Conservation (phyloP, 306 rosid genomes). For the Vigna angularis region DNA sequence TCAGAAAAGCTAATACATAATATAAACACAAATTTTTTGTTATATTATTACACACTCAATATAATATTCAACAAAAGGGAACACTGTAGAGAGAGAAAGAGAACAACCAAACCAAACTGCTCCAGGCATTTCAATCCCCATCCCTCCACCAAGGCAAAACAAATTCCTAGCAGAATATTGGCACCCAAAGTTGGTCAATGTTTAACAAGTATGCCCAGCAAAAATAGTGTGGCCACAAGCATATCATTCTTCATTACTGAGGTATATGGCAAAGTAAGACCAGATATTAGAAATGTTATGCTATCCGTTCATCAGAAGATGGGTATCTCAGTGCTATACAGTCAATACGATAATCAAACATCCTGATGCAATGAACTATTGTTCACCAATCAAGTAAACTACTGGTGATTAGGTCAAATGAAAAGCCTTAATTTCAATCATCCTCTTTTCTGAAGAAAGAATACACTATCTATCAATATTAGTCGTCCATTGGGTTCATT, state of each 20-base stretch:
- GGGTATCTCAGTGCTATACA: conserved; percentile 43
- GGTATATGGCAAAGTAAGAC: conserved; percentile 40
- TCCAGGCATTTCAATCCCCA: conserved; percentile 50
- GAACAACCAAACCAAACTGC: conserved; percentile 58
- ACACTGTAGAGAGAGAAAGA: conserved; percentile 43
- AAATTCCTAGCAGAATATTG: conserved; percentile 53
- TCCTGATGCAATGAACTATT: conserved; percentile 40
- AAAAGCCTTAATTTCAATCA: conserved; percentile 31
- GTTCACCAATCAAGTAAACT: conserved; percentile 44
- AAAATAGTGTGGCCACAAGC: conserved; percentile 51
- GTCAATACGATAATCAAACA: conserved; percentile 47
- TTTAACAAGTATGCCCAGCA: conserved; percentile 57
- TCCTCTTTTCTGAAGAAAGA: conserved; percentile 42
- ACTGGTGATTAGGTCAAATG: conserved; percentile 47
- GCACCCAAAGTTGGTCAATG: conserved; percentile 58
- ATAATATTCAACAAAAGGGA: conserved; percentile 34
- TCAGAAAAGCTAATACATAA: conserved; percentile 23
- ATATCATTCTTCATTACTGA: conserved; percentile 45
- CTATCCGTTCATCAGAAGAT: conserved; percentile 41
- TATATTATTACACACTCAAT: conserved; percentile 34
- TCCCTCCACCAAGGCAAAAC: conserved; percentile 58
- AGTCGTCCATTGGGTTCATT: conserved; percentile 41
- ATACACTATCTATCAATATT: conserved; percentile 35
- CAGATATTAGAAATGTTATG: conserved; percentile 36
- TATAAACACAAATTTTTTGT: conserved; percentile 19